Base-by-base conservation (phyloP, 176 grass and related monocot genomes). In the Carex pumila region DNA sequence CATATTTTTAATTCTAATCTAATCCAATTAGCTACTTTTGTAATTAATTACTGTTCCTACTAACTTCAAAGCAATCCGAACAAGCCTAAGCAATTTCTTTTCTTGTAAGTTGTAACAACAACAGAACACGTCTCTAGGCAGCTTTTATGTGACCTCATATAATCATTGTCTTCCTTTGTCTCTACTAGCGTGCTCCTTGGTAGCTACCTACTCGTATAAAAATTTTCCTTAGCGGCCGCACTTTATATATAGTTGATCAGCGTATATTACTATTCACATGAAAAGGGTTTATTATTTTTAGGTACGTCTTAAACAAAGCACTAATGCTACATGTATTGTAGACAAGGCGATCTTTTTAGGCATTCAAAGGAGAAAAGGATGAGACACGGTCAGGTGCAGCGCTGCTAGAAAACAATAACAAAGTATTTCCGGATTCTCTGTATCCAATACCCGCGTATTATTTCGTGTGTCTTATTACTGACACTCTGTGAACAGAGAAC, bases 291-390 rank as follows among this genome's bases (percentile, higher is more conserved):
- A 32, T 55, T 56, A 32, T 56, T 77, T 77, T 55, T 55, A 77
- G 72, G 72, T 55, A 30, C 7, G 17, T 21, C 11, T 77, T 77
- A 77, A 77, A 77, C 47, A 77, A 55, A 31, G 50, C 72, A 77
- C 21, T 62, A 29, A 69, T 80, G 75, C 29, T 81, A 64, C 60
- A 53, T 79, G 31, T 86, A 63, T 86, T 67, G 85, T 81, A 86
- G 85, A 86, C 85, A 86, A 81, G 67, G 15, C 59, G 50, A 86
- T 86, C 85, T 86, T 86, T 86, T 67, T 79, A 59, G 45, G 74
- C 54, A 62, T 60, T 62, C 58, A 76, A 87, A 77, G 60, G 57
- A 65, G 39, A 83, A 53, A 75, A 80, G 45, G 56, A 68, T 15
- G 55, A 75, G 83, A 11, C 34, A 76, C 32, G 74, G 74, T 76